Percentiles rank a stretch among this genome's conserved stretches.
phyloP scores from a whole-genome alignment of 2,329 filamentous ascomycete genomes.

The Boeremia exigua region DNA sequence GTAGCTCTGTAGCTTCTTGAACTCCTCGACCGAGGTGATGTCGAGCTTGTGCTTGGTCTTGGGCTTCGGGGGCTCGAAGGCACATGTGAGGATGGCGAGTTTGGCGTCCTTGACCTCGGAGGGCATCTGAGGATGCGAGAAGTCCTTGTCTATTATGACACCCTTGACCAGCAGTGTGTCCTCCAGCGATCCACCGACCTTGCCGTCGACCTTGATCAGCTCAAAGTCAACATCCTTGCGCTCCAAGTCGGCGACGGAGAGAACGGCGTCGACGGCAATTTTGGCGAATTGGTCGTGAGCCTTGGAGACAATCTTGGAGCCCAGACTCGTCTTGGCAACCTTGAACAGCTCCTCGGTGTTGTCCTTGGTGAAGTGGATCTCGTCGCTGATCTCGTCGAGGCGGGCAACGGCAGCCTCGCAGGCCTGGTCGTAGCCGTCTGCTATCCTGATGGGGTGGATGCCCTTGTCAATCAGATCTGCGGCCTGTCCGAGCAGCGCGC shows the following conservation, averaged over 20 bases:
- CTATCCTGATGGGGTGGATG: slow-evolving; percentile 98
- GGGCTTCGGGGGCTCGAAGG: slow-evolving; percentile 97
- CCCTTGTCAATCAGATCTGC: slow-evolving; percentile 99
- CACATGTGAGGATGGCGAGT: slow-evolving; percentile 95
- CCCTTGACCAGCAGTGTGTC: slow-evolving; percentile 95
- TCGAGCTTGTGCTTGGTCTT: slow-evolving; percentile 99
- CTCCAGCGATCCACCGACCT: slow-evolving; percentile 92
- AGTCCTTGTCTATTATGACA: slow-evolving; percentile 99
- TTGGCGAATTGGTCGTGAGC: slow-evolving; percentile 97
- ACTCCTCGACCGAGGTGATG: slow-evolving; percentile 95
- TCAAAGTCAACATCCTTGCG: slow-evolving; percentile 98
- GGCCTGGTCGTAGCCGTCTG: slow-evolving; percentile 96
- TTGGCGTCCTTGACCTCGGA: slow-evolving; percentile 94
- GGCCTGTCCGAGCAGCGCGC: slow-evolving; percentile 93
- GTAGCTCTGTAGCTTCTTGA: slow-evolving; percentile 96
- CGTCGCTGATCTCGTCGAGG: slow-evolving; percentile 91
- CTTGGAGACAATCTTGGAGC: slow-evolving; percentile 99
- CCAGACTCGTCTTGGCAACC: slow-evolving; percentile 93
- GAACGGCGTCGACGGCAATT: slow-evolving; percentile 94
- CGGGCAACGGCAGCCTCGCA: slow-evolving; percentile 95
- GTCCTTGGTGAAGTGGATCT: slow-evolving; percentile 81
- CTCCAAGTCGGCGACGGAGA: slow-evolving; percentile 94
- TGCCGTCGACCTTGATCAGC: slow-evolving; percentile 98
- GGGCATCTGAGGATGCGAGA: slow-evolving; percentile 99
- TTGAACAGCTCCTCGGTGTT: slow-evolving; percentile 87